Evolutionary conservation across 805 yeast species (phyloP).

Genomic region (Diddensiella transvaalensis): DNA sequence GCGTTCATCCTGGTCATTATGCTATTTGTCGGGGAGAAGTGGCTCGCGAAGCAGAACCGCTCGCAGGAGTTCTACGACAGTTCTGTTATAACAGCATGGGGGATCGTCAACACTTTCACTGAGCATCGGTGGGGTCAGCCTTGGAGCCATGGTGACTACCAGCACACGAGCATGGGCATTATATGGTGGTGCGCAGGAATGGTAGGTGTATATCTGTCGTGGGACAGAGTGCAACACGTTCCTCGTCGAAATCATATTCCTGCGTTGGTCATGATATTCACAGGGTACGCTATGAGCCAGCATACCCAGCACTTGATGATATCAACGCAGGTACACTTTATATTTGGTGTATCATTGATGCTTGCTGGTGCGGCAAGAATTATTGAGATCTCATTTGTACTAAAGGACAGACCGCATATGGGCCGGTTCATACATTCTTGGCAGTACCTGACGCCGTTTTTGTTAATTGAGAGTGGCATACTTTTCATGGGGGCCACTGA

Average conservation of each 20-base stretch:
- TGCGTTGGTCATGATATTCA: slow-evolving; percentile 72
- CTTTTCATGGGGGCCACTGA: slow-evolving; percentile 91
- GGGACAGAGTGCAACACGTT: slow-evolving; percentile 45
- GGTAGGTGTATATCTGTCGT: slow-evolving; percentile 72
- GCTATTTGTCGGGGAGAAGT: slow-evolving; percentile 65
- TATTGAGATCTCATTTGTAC: slow-evolving; percentile 73
- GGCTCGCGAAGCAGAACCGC: slow-evolving; percentile 39
- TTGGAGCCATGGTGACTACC: slow-evolving; percentile 92
- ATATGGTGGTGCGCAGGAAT: slow-evolving; percentile 96
- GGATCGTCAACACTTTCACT: slow-evolving; percentile 89
- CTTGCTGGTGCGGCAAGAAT: slow-evolving; percentile 73
- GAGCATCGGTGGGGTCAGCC: slow-evolving; percentile 96
- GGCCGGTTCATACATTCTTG: slow-evolving; percentile 50
- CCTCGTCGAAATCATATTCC: slow-evolving; percentile 74
- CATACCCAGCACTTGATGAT: slow-evolving; percentile 74
- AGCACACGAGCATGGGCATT: slow-evolving; percentile 95
- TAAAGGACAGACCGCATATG: slow-evolving; percentile 47
- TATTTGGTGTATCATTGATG: slow-evolving; percentile 81
- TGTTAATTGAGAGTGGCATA: slow-evolving; percentile 72
- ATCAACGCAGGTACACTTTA: slow-evolving; percentile 81
- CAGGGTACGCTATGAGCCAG: slow-evolving; percentile 94
- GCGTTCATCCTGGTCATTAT: slow-evolving; percentile 68
- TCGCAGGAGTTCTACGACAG: slow-evolving; percentile 88
- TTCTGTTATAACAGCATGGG: slow-evolving; percentile 79
- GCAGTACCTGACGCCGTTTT: slow-evolving; percentile 84